Evolutionary conservation across 305 asterid genomes (phyloP), one percentile per base, ranked within the genome.

Genomic region (Fraxinus ornus): DNA sequence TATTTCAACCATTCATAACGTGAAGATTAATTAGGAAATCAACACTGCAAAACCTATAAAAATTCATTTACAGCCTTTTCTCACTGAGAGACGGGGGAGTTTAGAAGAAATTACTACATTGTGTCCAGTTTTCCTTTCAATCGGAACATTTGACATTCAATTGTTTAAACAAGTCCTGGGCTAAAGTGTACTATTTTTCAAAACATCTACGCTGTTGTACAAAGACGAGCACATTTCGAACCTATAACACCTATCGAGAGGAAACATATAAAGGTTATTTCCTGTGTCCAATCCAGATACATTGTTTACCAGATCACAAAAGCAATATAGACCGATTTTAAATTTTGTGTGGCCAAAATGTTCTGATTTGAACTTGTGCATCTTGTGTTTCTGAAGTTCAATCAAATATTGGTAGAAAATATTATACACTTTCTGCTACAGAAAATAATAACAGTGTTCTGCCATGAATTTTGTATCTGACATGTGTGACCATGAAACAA

Each of bases 21-120:
- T 68, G 75, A 68, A 68, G 32, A 26, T 64, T 68, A 68, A 68
- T 68, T 68, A 28, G 19, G 75, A 68, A 26, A 7, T 24, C 62
- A 39, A 77, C 83, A 74, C 62, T 77, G 24, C 4, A 39, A 36
- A 44, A 71, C 75, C 66, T 64, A 30, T 35, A 44, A n/a, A n/a
- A 24, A 57, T 41, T 52, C 33, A 7, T 44, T 17, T 37, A 24
- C 71, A n/a, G 26, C 35, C 19, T 81, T 41, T 68, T 55, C 44
- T 60, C 37, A 49, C 68, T n/a, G 70, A 28, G 55, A 41, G 28
- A 13, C 0, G 17, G 37, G 24, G 21, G 1, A 37, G 24, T 4
- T 13, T 30, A 70, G 10, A 70, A 70, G 39, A 70, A 68, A 70
- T 13, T 12, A 21, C 13, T 21, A 60, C 24, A 60, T 60, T 7